phyloP scores from a whole-genome alignment of 2,329 filamentous ascomycete species.

The Amphichorda felina region DNA sequence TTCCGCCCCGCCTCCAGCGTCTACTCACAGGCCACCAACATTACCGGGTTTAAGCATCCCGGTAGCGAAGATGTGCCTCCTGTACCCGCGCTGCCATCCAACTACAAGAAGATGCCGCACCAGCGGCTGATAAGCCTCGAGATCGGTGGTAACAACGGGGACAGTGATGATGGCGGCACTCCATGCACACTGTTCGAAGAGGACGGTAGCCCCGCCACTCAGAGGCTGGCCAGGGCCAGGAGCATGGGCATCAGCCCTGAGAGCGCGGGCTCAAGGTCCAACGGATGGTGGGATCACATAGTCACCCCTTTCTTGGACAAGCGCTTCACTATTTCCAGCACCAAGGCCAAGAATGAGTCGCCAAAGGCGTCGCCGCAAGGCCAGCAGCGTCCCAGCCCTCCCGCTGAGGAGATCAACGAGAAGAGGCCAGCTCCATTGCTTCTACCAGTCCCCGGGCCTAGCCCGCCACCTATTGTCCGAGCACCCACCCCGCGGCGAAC shows the following conservation, averaged over 20 bases:
- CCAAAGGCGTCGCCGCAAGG: conserved; percentile 11
- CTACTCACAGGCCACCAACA: conserved; percentile 41
- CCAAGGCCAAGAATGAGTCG: conserved; percentile 18
- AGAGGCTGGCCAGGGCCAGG: conserved; percentile 25
- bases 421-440: neutral
- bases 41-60: conserved; percentile 3
- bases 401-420: conserved; percentile 5
- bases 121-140: conserved; percentile 25
- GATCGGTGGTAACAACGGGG: conserved; percentile 15
- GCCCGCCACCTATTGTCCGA: conserved; percentile 19
- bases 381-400: conserved; percentile 4
- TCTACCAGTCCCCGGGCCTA: conserved; percentile 7
- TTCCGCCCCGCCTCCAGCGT: conserved; percentile 42
- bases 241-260: conserved; percentile 24
- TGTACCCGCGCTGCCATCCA: conserved; percentile 43
- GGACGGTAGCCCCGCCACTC: conserved; percentile 36
- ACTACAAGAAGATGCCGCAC: conserved; percentile 20
- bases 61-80: conserved; percentile 36
- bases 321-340: conserved; percentile 28
- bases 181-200: conserved; percentile 61
- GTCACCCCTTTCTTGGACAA: conserved; percentile 53
- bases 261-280: conserved; percentile 45
- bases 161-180: conserved; percentile 35
- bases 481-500: conserved; percentile 22
- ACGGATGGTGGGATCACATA: conserved; percentile 71